Evolutionary conservation across 495 filamentous ascomycete genomes (phyloP).

Genomic region (Neurospora sp.): DNA sequence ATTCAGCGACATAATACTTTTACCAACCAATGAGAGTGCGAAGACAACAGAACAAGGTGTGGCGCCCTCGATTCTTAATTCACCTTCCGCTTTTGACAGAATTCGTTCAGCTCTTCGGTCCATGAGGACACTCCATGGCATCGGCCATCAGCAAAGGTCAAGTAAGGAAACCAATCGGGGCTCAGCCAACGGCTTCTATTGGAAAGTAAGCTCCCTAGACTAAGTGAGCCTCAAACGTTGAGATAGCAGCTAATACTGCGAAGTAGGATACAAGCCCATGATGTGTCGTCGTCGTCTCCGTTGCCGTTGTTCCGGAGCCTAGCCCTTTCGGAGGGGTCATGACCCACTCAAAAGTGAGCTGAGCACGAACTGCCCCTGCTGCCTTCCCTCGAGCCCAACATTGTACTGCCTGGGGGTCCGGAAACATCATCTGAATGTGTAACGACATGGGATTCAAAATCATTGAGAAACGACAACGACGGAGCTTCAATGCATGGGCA

Average conservation of each 20-base stretch:
- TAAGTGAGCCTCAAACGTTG: neutral
- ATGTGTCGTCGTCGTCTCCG: neutral
- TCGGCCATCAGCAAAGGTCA: conserved; percentile 3
- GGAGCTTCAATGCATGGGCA: neutral
- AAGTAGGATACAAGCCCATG: neutral
- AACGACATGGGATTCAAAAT: neutral
- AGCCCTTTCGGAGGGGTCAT: neutral
- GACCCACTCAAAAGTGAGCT: neutral
- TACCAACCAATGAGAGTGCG: conserved; percentile 25
- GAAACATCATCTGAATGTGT: neutral
- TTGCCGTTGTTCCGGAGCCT: neutral
- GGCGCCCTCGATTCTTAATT: conserved; percentile 6
- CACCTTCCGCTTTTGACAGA: neutral
- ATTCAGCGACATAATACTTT: conserved; percentile 21
- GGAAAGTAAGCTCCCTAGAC: neutral
- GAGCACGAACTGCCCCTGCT: neutral
- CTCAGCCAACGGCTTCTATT: neutral
- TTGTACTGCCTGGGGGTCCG: neutral
- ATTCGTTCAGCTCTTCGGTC: neutral
- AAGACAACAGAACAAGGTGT: conserved; percentile 28
- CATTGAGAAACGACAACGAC: neutral
- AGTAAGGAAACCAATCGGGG: neutral
- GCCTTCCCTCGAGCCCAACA: neutral
- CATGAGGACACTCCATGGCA: neutral
- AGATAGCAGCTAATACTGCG: neutral